These are phyloP conservation scores for Metschnikowia koreensis DNA, from an alignment of 805 yeast species.

Conservation along the genomic window DNA sequence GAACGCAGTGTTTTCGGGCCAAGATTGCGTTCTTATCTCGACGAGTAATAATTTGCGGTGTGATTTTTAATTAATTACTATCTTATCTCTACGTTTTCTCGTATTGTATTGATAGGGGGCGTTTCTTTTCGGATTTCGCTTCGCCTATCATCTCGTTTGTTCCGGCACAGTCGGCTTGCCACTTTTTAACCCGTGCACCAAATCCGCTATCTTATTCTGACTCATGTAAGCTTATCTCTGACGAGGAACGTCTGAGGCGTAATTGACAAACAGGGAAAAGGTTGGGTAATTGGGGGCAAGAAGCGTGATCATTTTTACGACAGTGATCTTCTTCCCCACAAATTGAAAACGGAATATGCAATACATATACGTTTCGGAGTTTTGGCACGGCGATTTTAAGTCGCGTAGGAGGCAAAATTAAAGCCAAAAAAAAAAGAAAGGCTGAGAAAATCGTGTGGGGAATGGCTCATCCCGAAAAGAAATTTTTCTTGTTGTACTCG, in stretches of 20 bases:
- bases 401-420: neutral
- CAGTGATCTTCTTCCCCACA: neutral
- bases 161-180: neutral
- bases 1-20: too few relatives aligned
- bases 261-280: too few relatives aligned
- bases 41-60: too few relatives aligned
- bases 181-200: neutral
- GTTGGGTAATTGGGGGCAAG: too few relatives aligned
- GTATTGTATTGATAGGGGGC: neutral
- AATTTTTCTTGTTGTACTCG: neutral
- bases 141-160: neutral
- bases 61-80: too few relatives aligned
- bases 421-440: neutral
- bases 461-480: constrained; percentile 1
- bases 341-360: neutral
- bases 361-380: neutral
- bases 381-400: constrained; percentile 2
- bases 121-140: neutral
- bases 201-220: neutral
- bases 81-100: too few relatives aligned
- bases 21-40: too few relatives aligned
- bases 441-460: neutral
- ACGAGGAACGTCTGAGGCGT: too few relatives aligned
- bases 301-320: neutral
- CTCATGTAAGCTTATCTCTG: neutral